Percentiles rank a stretch among this genome's conserved stretches.
These are phyloP conservation scores for Colletotrichum ledebouriae DNA, from an alignment of 2,329 filamentous ascomycete species.

Conservation along the genomic window DNA sequence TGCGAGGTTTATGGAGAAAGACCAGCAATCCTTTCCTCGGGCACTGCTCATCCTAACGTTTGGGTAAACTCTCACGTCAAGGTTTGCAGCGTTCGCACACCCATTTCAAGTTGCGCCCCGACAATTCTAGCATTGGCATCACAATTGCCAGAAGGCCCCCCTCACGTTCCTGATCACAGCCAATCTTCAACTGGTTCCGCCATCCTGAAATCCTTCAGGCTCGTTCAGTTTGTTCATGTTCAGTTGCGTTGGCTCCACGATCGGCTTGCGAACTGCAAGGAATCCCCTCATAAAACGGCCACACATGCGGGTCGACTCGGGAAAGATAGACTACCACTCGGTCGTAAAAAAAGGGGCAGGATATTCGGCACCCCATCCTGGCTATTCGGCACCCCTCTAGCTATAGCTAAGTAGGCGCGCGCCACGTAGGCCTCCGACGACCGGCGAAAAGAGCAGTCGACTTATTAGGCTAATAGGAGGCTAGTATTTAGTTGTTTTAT, in stretches of 20 bases:
- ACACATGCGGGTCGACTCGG: conserved; percentile 24
- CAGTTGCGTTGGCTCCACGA: conserved; percentile 11
- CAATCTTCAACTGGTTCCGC: conserved; percentile 27
- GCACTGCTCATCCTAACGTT: no score
- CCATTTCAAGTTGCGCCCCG: not conserved
- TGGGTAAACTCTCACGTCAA: no score
- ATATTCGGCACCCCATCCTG: no score
- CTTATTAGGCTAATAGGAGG: no score
- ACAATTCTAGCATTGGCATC: not conserved
- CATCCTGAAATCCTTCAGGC: not conserved
- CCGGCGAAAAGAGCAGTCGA: no score
- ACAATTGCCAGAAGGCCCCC: conserved; percentile 2
- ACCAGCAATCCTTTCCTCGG: not conserved
- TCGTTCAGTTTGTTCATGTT: not conserved
- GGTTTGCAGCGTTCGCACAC: no score
- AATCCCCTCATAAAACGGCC: conserved; percentile 26
- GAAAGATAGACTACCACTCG: not conserved
- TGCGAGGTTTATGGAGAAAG: no score
- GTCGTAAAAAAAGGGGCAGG: no score
- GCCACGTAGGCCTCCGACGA: no score
- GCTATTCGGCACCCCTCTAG: no score
- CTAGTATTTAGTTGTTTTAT: no score
- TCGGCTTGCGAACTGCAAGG: conserved; percentile 22
- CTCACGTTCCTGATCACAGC: conserved; percentile 15
- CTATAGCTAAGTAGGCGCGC: no score